These are phyloP conservation scores for Trichoderma gracile DNA, from an alignment of 2,329 filamentous ascomycete species.

Conservation along the genomic window DNA sequence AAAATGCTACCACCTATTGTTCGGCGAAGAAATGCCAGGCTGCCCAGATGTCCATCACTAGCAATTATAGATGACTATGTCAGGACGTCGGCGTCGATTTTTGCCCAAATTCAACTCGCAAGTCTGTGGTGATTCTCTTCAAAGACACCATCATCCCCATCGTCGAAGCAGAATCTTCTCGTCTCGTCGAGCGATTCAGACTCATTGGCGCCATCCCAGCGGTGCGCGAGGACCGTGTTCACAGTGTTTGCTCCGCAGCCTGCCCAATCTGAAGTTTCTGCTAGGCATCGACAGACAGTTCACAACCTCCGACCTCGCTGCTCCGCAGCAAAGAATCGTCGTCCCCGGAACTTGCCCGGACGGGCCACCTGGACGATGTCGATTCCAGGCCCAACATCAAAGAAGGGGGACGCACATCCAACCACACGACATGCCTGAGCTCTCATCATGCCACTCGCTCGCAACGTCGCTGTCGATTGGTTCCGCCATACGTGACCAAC, in stretches of 20 bases:
- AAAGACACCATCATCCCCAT: not conserved
- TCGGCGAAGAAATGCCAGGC: too few species aligned
- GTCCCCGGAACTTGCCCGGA: slow-evolving; percentile 17
- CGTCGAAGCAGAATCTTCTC: not conserved
- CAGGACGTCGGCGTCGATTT: too few species aligned
- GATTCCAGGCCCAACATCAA: slow-evolving; percentile 34
- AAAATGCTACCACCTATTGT: too few species aligned
- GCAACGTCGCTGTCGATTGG: slow-evolving; percentile 57
- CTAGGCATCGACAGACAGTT: slow-evolving; percentile 64
- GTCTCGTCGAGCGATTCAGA: not conserved
- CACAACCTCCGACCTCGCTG: slow-evolving; percentile 57
- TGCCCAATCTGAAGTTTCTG: slow-evolving; percentile 65
- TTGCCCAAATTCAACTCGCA: too few species aligned
- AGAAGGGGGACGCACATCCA: slow-evolving; percentile 42
- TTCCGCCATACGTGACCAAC: too few species aligned
- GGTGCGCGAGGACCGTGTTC: slow-evolving; percentile 46
- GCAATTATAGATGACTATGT: too few species aligned
- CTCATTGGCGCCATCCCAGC: slow-evolving; percentile 1
- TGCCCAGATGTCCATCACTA: too few species aligned
- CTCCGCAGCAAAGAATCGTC: slow-evolving; percentile 42
- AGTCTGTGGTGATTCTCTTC: too few species aligned
- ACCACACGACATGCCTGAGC: slow-evolving; percentile 61
- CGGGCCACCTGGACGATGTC: not conserved
- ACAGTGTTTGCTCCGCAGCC: slow-evolving; percentile 52
- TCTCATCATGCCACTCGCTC: slow-evolving; percentile 56